Percentiles rank a stretch among this genome's conserved stretches.
phyloP scores from a whole-genome alignment of 2,329 filamentous ascomycete genomes.

The Colletotrichum plurivorum region DNA sequence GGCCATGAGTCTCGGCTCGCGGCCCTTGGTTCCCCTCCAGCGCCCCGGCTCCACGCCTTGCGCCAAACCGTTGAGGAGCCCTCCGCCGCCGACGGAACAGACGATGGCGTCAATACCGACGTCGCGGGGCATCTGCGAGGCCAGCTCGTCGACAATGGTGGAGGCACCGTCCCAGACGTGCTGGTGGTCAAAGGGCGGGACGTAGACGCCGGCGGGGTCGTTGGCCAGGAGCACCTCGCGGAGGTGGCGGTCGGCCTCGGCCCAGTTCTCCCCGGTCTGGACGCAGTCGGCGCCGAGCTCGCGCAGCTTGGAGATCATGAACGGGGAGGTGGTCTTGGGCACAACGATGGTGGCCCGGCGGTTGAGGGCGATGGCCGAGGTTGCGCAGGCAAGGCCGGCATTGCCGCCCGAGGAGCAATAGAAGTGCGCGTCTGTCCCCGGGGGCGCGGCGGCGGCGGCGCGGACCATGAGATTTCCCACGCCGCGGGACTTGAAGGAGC shows the following conservation, averaged over 20 bases:
- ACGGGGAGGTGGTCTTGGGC: slow-evolving; percentile 72
- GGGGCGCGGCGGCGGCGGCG: slow-evolving; percentile 51
- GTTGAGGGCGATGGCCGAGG: slow-evolving; percentile 75
- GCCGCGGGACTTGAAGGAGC: slow-evolving; percentile 88
- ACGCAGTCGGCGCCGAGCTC: slow-evolving; percentile 79
- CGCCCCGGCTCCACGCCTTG: slow-evolving; percentile 71
- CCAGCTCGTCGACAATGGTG: slow-evolving; percentile 69
- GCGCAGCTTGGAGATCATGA: slow-evolving; percentile 80
- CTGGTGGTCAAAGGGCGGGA: slow-evolving; percentile 78
- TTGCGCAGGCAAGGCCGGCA: slow-evolving; percentile 85
- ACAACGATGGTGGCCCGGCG: slow-evolving; percentile 83
- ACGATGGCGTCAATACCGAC: slow-evolving; percentile 77
- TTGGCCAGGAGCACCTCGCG: slow-evolving; percentile 67
- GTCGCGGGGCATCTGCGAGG: slow-evolving; percentile 51
- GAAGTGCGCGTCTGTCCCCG: slow-evolving; percentile 71
- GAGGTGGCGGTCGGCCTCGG: slow-evolving; percentile 78
- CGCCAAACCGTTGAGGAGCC: slow-evolving; percentile 82
- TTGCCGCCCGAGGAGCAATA: slow-evolving; percentile 88
- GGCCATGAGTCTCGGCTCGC: slow-evolving; percentile 71
- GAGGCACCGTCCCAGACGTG: slow-evolving; percentile 77
- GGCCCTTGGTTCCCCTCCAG: slow-evolving; percentile 45
- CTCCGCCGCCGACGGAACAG: slow-evolving; percentile 86
- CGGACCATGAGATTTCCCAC: slow-evolving; percentile 79
- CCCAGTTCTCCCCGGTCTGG: slow-evolving; percentile 77
- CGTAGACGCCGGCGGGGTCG: slow-evolving; percentile 72